These are phyloP conservation scores for Rhizopogon roseolus DNA, from an alignment of 768 basidiomycete genomes.

Conservation along the genomic window DNA sequence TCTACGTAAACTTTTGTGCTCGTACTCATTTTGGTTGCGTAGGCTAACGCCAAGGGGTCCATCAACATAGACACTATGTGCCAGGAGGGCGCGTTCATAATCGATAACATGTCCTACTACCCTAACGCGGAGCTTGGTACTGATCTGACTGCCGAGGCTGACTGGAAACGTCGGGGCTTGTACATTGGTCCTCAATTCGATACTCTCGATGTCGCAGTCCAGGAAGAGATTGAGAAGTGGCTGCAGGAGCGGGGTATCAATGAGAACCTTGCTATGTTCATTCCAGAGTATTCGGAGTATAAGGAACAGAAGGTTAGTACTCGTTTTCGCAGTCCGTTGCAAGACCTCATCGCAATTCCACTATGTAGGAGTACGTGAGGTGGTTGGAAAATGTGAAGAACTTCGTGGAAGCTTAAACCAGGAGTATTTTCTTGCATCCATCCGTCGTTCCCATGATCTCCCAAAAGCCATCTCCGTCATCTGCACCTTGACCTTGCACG, in stretches of 20 bases:
- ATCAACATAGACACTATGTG: conserved; percentile 74
- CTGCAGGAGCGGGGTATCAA: conserved; percentile 88
- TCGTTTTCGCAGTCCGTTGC: conserved; percentile 14
- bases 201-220: conserved; percentile 80
- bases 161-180: conserved; percentile 88
- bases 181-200: conserved; percentile 96
- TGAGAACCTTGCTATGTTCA: conserved; percentile 76
- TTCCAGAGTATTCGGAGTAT: conserved; percentile 81
- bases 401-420: conserved; percentile 63
- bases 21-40: background rate
- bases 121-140: conserved; percentile 64
- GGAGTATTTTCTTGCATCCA: background rate
- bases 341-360: conserved; percentile 6
- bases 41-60: conserved; percentile 57
- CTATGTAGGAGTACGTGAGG: conserved; percentile 76
- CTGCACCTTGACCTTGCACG: conserved; percentile 3
- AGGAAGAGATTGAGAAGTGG: conserved; percentile 90
- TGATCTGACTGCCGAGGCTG: conserved; percentile 80
- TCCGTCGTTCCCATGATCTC: background rate
- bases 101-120: conserved; percentile 91
- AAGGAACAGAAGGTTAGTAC: conserved; percentile 86
- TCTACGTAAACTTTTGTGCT: background rate
- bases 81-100: conserved; percentile 76
- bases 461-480: background rate
- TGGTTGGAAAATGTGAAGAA: conserved; percentile 83